Base-by-base conservation (phyloP, 192 early-diverging fungal species). In the Kappamyces sp. region DNA sequence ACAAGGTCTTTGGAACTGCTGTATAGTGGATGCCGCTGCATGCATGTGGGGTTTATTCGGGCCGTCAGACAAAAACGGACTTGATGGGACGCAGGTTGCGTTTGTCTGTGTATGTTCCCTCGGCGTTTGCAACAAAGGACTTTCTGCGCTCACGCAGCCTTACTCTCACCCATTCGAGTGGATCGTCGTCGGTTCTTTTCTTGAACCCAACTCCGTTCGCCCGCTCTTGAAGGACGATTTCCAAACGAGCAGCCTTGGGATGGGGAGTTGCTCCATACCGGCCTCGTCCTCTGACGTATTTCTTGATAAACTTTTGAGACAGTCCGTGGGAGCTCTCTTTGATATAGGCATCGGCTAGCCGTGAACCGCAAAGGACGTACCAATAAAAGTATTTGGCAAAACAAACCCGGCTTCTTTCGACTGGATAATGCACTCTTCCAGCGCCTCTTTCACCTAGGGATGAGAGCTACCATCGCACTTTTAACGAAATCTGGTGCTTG, bases 221-320 rank as follows among this genome's bases (percentile, higher is more conserved):
- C 11, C 75, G 57, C 60, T 77, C 71, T 61, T 77, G 75, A 12
- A 78, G 65, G 8, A 65, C 67, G 5, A 73, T n/a, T 47, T 74
- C 66, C n/a, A 75, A 45, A 15, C 64, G 43, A n/a, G 64, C 54
- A 1, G 67, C 45, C 39, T 57, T 47, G 4, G 61, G 42, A 49
- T 78, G 72, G 29, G 70, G 72, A 3, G 76, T 75, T n/a, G 76
- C 51, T 2, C 76, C 76, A 47, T 75, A 78, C 12, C 76, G 66
- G 6, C 72, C 76, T 7, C 76, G 64, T 14, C 76, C 76, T 9
- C 59, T 52, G 31, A 78, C 15, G 58, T 59, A 78, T 43, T 50
- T 61, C 31, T 62, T 60, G 6, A 36, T 48, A 15, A 78, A 59
- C 31, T 66, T 46, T 15, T 49, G 42, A 4, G 58, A 64, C 5